Evolutionary conservation across 257 asterid species (phyloP).

Genomic region (Solanum appendiculatum): DNA sequence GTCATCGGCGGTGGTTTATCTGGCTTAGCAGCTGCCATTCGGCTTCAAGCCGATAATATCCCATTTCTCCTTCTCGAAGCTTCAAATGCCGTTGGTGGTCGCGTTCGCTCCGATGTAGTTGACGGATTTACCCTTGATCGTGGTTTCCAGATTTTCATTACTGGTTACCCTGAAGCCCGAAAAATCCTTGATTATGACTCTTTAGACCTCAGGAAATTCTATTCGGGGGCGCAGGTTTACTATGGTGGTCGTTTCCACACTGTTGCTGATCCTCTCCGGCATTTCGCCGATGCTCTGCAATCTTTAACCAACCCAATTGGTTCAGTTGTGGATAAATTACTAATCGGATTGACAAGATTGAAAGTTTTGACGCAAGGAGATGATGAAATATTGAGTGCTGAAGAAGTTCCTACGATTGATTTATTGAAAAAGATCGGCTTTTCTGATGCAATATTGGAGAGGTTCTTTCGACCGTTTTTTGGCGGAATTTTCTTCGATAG

Average conservation of each 20-base stretch:
- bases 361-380: slow-evolving; percentile 50
- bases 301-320: slow-evolving; percentile 74
- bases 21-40: slow-evolving; percentile 84
- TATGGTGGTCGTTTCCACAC: slow-evolving; percentile 65
- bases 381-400: slow-evolving; percentile 44
- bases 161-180: slow-evolving; percentile 84
- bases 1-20: slow-evolving; percentile 92
- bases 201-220: slow-evolving; percentile 51
- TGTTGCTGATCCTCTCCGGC: slow-evolving; percentile 85
- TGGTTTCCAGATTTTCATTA: slow-evolving; percentile 91
- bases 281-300: slow-evolving; percentile 45
- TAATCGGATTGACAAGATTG: slow-evolving; percentile 61
- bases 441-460: slow-evolving; percentile 60
- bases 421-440: slow-evolving; percentile 53
- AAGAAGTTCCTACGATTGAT: slow-evolving; percentile 46
- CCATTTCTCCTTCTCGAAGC: slow-evolving; percentile 80
- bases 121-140: slow-evolving; percentile 91
- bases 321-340: slow-evolving; percentile 44
- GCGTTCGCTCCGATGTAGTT: slow-evolving; percentile 76
- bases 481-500: slow-evolving; percentile 86
- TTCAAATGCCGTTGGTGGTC: slow-evolving; percentile 87
- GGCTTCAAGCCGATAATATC: slow-evolving; percentile 61
- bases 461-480: slow-evolving; percentile 77
- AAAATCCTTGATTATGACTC: slow-evolving; percentile 55
- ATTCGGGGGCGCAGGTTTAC: slow-evolving; percentile 75